Base-by-base conservation (phyloP, 306 rosid species). In the Vigna unguiculata region DNA sequence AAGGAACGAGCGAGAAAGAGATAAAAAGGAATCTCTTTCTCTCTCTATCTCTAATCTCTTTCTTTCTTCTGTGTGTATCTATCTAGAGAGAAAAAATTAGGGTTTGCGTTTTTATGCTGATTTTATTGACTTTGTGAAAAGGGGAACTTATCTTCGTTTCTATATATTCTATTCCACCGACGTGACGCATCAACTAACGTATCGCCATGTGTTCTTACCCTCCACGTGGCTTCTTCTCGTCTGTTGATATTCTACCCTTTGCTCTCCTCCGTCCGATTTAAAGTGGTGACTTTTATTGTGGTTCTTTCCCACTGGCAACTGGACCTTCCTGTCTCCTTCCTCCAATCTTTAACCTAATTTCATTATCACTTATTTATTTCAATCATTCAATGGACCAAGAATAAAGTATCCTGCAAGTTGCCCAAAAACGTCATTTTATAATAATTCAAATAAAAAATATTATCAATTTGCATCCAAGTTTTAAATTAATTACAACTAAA, bases 101-200 rank as follows among this genome's bases (percentile, higher is more conserved):
- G 88, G 88, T 82, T 85, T 75, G 83, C 71, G 47, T 51, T 75
- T 69, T 74, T 63, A 6, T 17, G 66, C 59, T 51, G 75, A 47
- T 69, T 74, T 59, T 46, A 40, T 85, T 85, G 84, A 79, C 84
- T 79, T 78, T 41, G 46, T 25, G 54, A 19, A 1, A 21, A 5
- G 9, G 5, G 69, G 41, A 32, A 21, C 81, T 77, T 51, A 69
- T 62, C 73, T 75, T 63, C 15, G 65, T 57, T 16, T 3, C 9
- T 71, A 46, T 79, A 61, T 61, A 72, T 81, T 75, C 73, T 78
- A n/a, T 51, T 70, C 82, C 64, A 48, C 76, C 79, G 84, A 84
- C 79, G 84, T 54, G 76, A 80, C 79, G 22, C 67, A 17, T 48
- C 78, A 79, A 83, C 79, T 46, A 75, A 65, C 0, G 2, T 0